Conservation (phyloP, 2,329 filamentous ascomycete species). For the Albifimbria verrucaria region DNA sequence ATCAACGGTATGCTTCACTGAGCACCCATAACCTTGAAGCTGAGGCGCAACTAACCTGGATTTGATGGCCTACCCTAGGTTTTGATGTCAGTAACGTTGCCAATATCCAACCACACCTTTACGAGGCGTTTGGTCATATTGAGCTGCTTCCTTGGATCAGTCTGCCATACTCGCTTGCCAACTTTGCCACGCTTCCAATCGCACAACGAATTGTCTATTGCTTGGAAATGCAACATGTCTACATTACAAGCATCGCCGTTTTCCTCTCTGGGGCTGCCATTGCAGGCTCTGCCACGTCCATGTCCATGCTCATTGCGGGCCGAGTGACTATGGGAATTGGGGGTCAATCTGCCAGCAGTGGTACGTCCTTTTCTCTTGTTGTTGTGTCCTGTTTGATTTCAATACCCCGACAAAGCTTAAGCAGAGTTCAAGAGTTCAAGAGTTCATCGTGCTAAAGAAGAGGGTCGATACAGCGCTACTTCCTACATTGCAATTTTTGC, state of each 20-base stretch:
- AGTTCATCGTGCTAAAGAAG: not conserved
- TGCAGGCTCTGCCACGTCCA: conserved; percentile 23
- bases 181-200: conserved; percentile 29
- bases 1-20: conserved; percentile 6
- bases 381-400: no score
- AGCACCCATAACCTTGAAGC: no score
- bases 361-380: conserved; percentile 13
- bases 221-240: conserved; percentile 27
- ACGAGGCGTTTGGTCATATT: conserved; percentile 42
- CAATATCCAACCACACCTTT: conserved; percentile 55
- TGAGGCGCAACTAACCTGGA: no score
- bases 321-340: conserved; percentile 28
- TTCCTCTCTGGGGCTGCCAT: conserved; percentile 25
- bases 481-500: conserved; percentile 23
- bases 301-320: conserved; percentile 27
- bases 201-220: conserved; percentile 28
- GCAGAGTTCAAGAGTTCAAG: conserved; percentile 16
- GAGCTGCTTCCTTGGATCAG: conserved; percentile 37
- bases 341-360: conserved; percentile 26
- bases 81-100: conserved; percentile 44
- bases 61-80: conserved; percentile 22
- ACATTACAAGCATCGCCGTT: conserved; percentile 19
- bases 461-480: not conserved
- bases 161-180: conserved; percentile 30
- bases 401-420: no score